phyloP scores from a whole-genome alignment of 2,329 filamentous ascomycete species.

The Trichophyton equinum region DNA sequence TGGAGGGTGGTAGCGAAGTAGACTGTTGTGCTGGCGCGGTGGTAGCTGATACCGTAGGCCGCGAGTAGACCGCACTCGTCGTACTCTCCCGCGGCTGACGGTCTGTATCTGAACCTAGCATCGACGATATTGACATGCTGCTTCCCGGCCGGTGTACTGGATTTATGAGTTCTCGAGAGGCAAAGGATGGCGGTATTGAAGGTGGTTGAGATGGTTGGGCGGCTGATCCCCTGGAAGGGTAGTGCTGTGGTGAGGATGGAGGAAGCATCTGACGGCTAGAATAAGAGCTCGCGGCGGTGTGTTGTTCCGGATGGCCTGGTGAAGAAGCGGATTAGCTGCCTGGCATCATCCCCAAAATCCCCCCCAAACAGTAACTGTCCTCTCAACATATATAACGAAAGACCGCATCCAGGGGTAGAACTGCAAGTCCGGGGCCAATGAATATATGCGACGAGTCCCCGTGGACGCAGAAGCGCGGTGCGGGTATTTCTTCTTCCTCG shows the following conservation, averaged over 20 bases:
- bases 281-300: slow-evolving; percentile 21
- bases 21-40: neutral
- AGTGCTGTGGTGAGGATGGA: slow-evolving; percentile 39
- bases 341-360: too few species aligned
- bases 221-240: slow-evolving; percentile 30
- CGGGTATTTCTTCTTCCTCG: neutral
- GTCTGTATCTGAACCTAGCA: slow-evolving; percentile 47
- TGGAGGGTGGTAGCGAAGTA: slow-evolving; percentile 14
- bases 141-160: slow-evolving; percentile 43
- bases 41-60: slow-evolving; percentile 18
- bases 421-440: neutral
- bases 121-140: slow-evolving; percentile 63
- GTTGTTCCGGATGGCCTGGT: slow-evolving; percentile 13
- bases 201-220: slow-evolving; percentile 29
- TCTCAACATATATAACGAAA: neutral
- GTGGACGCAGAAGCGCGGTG: neutral
- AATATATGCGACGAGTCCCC: neutral
- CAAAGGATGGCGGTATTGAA: slow-evolving; percentile 26
- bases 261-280: slow-evolving; percentile 38
- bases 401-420: neutral
- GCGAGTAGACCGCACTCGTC: slow-evolving; percentile 37
- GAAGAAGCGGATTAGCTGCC: neutral
- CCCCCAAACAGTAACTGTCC: too few species aligned
- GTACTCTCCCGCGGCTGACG: slow-evolving; percentile 35
- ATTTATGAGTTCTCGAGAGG: slow-evolving; percentile 41